Evolutionary conservation across 768 basidiomycete species (phyloP).

Genomic region (Mycena filopes): DNA sequence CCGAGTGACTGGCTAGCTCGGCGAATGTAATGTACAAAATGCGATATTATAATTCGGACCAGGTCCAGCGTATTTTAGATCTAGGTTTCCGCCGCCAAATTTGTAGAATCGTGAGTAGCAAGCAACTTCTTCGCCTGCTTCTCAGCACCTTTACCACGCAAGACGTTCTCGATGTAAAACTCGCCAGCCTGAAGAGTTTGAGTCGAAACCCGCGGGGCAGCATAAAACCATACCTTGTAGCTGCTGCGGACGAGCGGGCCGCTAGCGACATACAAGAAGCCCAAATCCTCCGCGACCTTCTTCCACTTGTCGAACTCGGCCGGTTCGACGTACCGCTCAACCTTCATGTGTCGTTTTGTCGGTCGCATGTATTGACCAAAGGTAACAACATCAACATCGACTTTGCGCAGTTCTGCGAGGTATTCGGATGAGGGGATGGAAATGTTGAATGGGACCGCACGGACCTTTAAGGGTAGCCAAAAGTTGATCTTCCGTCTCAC

Average conservation of each 20-base stretch:
- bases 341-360: slow-evolving; percentile 99
- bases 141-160: slow-evolving; percentile 67
- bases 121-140: slow-evolving; percentile 50
- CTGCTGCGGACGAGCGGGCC: slow-evolving; percentile 96
- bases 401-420: slow-evolving; percentile 82
- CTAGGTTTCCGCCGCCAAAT: slow-evolving; percentile 16
- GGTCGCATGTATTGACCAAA: slow-evolving; percentile 99
- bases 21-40: too few relatives aligned
- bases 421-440: neutral
- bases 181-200: slow-evolving; percentile 83
- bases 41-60: too few relatives aligned
- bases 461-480: slow-evolving; percentile 84
- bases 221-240: slow-evolving; percentile 79
- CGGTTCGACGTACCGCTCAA: slow-evolving; percentile 94
- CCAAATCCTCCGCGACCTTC: slow-evolving; percentile 88
- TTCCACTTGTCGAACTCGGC: slow-evolving; percentile 95
- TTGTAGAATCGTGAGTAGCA: slow-evolving; percentile 23
- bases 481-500: slow-evolving; percentile 88
- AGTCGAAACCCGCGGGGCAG: neutral
- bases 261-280: slow-evolving; percentile 97
- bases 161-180: slow-evolving; percentile 92
- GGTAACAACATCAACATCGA: slow-evolving; percentile 95
- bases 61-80: too few relatives aligned
- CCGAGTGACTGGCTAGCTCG: slow-evolving; percentile 17
- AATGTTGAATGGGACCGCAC: slow-evolving; percentile 23